Base-by-base conservation (phyloP, 257 asterid genomes). In the Capsicum rhomboideum region DNA sequence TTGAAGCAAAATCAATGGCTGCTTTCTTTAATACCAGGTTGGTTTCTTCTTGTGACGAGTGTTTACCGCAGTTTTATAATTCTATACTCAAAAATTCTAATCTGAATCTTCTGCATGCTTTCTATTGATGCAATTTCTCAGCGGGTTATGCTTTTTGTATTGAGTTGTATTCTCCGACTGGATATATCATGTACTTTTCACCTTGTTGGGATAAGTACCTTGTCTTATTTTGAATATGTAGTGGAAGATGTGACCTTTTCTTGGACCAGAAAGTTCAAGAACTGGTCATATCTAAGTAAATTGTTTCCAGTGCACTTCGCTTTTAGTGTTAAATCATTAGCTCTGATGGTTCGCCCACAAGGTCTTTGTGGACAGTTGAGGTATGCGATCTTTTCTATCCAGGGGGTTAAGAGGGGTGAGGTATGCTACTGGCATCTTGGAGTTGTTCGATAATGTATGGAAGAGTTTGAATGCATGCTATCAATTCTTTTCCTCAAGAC, bases 1-100 rank as follows among this genome's bases (percentile, higher is more conserved):
- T 96, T 87, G 99, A 96, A 90, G 98, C 99, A 80, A 93, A 92
- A 90, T 90, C 96, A 69, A 93, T 96, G 91, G 94, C 99, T 84
- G 88, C 93, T 71, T 96, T 92, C 88, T 96, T 96, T 58, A 84
- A 85, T 84, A 80, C 87, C 88, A 96, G 99, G 99, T 94, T 86
- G 77, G 68, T 83, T 34, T 50, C 78, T 42, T 79, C 81, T 75
- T 75, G 81, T 16, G 23, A 50, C 14, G 0, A 50, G 1, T 75
- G 26, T 26, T 26, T 46, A 16, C 81, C 2, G 1, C 23, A 75
- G 81, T 63, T 50, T 50, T 50, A 72, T 72, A 44, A 72, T n/a
- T 72, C 1, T 44, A 6, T 44, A 6, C 80, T 44, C 37, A 72
- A 72, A 72, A 72, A 55, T 44, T 23, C 44, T 28, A 72, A n/a